Percentiles rank a stretch among this genome's conserved stretches.
These are phyloP conservation scores for Rhodotorula glutinis DNA, from an alignment of 1,284 basidiomycete genomes.

Conservation along the genomic window DNA sequence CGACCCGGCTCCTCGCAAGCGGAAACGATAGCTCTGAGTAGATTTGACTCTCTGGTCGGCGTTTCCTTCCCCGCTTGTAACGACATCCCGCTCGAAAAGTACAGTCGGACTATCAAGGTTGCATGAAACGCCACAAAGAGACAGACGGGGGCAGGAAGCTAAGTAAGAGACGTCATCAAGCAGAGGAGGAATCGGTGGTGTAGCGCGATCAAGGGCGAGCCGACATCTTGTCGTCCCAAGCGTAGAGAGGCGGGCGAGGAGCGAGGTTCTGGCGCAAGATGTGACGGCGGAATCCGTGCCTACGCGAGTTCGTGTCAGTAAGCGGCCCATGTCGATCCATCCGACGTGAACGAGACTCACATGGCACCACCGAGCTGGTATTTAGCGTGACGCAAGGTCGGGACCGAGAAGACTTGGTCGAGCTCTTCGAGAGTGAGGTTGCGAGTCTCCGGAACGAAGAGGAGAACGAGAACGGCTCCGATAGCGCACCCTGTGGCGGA, in stretches of 20 bases:
- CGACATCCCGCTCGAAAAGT: too few relatives aligned
- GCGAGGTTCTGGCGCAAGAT: constrained; percentile 1
- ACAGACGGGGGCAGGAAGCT: too few relatives aligned
- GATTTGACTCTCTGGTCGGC: not conserved
- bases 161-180: not conserved
- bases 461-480: constrained; percentile 48
- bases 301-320: not conserved
- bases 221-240: not conserved
- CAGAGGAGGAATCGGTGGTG: not conserved
- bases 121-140: not conserved
- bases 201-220: not conserved
- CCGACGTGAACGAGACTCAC: not conserved
- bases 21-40: not conserved
- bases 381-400: constrained; percentile 49
- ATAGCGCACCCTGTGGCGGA: constrained; percentile 48
- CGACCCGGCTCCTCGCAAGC: constrained; percentile 6
- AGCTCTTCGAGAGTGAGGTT: constrained; percentile 12
- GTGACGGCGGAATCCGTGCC: constrained; percentile 2
- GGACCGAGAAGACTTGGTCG: constrained; percentile 50
- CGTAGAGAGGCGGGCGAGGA: not conserved
- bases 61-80: too few relatives aligned
- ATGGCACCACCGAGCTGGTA: not conserved
- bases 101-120: too few relatives aligned
- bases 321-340: too few relatives aligned
- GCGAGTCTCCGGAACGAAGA: constrained; percentile 53